phyloP scores from a whole-genome alignment of 768 basidiomycete genomes.

The Pleurotus giganteus region DNA sequence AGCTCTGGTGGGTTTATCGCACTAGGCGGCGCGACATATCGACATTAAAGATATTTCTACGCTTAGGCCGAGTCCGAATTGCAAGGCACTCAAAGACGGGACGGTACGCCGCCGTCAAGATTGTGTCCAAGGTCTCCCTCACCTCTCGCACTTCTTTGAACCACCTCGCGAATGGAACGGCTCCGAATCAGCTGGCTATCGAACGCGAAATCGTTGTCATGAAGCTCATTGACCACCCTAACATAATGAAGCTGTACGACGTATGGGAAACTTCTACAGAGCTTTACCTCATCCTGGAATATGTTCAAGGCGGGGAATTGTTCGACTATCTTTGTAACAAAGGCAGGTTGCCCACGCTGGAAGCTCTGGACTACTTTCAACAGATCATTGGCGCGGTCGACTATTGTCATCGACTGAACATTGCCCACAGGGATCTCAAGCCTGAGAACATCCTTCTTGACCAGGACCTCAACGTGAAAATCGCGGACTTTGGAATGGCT shows the following conservation, averaged over 20 bases:
- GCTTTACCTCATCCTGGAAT: slow-evolving; percentile 91
- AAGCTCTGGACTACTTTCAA: slow-evolving; percentile 86
- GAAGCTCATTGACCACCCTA: slow-evolving; percentile 96
- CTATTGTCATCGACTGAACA: slow-evolving; percentile 93
- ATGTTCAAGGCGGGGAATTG: slow-evolving; percentile 91
- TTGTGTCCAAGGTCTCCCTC: slow-evolving; percentile 76
- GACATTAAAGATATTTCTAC: not conserved
- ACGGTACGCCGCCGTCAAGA: slow-evolving; percentile 92
- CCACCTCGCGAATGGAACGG: slow-evolving; percentile 68
- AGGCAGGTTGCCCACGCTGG: slow-evolving; percentile 64
- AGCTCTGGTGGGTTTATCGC: slow-evolving; percentile 56
- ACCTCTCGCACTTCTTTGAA: slow-evolving; percentile 67
- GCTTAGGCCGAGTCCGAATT: slow-evolving; percentile 82
- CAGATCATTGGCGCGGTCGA: slow-evolving; percentile 91
- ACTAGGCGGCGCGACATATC: not conserved
- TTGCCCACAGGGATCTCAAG: slow-evolving; percentile 92
- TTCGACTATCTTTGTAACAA: slow-evolving; percentile 88
- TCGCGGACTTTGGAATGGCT: slow-evolving; percentile 98
- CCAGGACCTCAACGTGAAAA: slow-evolving; percentile 82
- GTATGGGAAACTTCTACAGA: slow-evolving; percentile 94
- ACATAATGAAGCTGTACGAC: slow-evolving; percentile 92
- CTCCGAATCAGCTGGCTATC: slow-evolving; percentile 75
- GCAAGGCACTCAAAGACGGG: slow-evolving; percentile 87
- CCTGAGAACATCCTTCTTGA: slow-evolving; percentile 92
- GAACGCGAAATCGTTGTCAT: slow-evolving; percentile 96